phyloP scores from a whole-genome alignment of 1,284 basidiomycete genomes.

The Rhodotorula sp. region DNA sequence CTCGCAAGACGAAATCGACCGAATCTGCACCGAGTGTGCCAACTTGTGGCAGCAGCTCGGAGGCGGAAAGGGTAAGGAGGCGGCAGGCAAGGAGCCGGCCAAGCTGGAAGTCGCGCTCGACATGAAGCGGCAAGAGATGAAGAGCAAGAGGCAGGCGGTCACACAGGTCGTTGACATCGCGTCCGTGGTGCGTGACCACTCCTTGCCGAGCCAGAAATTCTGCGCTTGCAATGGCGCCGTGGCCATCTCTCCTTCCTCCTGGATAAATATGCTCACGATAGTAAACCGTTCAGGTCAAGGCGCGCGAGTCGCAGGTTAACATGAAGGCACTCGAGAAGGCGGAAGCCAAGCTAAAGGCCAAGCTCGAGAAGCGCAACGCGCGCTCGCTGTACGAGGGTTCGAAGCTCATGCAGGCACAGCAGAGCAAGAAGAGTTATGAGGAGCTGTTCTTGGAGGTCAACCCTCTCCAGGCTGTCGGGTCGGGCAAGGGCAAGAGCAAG shows the following conservation, averaged over 20 bases:
- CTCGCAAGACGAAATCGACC: slow-evolving; percentile 62
- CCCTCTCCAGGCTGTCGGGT: slow-evolving; percentile 75
- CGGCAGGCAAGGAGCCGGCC: slow-evolving; percentile 53
- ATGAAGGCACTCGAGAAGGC: slow-evolving; percentile 98
- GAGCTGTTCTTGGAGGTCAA: slow-evolving; percentile 99
- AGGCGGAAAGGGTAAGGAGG: slow-evolving; percentile 42
- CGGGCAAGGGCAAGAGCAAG: slow-evolving; percentile 89
- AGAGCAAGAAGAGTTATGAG: slow-evolving; percentile 92
- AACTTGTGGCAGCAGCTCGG: slow-evolving; percentile 59
- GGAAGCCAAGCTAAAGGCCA: slow-evolving; percentile 95
- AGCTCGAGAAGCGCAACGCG: slow-evolving; percentile 89
- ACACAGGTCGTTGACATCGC: slow-evolving; percentile 47
- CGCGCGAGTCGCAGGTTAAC: slow-evolving; percentile 88
- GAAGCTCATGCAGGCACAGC: slow-evolving; percentile 87
- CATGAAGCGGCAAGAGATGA: slow-evolving; percentile 69
- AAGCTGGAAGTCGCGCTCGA: slow-evolving; percentile 92
- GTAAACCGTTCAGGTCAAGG: slow-evolving; percentile 39
- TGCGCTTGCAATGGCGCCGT: background rate
- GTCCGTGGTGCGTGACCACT: slow-evolving; percentile 17
- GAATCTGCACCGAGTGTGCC: slow-evolving; percentile 65
- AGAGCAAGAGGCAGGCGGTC: slow-evolving; percentile 47
- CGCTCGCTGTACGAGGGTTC: slow-evolving; percentile 79
- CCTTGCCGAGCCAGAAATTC: slow-evolving; percentile 50
- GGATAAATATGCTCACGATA: background rate
- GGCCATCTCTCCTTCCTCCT: background rate